phyloP scores from a whole-genome alignment of 2,329 filamentous ascomycete genomes.

The Metarhizium humberi region DNA sequence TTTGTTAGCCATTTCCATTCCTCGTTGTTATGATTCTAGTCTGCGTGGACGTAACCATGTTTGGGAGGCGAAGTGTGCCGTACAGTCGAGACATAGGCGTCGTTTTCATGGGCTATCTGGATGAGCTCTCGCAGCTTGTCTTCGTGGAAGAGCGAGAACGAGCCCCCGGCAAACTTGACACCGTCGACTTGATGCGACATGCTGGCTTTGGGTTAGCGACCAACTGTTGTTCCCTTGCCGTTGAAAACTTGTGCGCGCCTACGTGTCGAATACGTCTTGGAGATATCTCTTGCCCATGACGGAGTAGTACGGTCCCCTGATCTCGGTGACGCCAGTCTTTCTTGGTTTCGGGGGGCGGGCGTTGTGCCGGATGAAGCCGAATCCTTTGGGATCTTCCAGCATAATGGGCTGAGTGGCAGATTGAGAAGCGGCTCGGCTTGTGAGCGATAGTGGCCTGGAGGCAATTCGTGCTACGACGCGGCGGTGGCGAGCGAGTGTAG shows the following conservation, averaged over 20 bases:
- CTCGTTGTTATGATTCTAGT: too few relatives aligned
- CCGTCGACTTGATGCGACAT: constrained; percentile 46
- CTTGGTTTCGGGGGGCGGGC: constrained; percentile 37
- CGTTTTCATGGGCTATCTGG: constrained; percentile 3
- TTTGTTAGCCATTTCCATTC: background rate
- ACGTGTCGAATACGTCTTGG: constrained; percentile 43
- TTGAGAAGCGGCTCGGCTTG: background rate
- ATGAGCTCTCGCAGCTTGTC: constrained; percentile 4
- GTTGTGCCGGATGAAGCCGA: constrained; percentile 35
- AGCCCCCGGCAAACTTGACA: constrained; percentile 40
- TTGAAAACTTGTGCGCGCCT: too few relatives aligned
- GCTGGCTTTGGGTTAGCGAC: constrained; percentile 13
- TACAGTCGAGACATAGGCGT: background rate
- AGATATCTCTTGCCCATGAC: constrained; percentile 44
- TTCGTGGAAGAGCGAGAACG: background rate
- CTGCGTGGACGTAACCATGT: too few relatives aligned
- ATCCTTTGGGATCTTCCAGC: constrained; percentile 36
- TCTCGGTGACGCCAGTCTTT: constrained; percentile 41
- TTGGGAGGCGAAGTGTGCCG: background rate
- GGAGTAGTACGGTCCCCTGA: constrained; percentile 45
- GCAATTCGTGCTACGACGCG: background rate
- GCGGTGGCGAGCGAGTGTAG: background rate
- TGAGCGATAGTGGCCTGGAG: background rate
- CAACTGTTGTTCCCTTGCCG: background rate
- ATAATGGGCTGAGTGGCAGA: constrained; percentile 17